A percentile compares a stretch with the other conserved stretches of the same genome.
phyloP scores from a whole-genome alignment of 139 green algal species.

The Chlamydomonas incerta region DNA sequence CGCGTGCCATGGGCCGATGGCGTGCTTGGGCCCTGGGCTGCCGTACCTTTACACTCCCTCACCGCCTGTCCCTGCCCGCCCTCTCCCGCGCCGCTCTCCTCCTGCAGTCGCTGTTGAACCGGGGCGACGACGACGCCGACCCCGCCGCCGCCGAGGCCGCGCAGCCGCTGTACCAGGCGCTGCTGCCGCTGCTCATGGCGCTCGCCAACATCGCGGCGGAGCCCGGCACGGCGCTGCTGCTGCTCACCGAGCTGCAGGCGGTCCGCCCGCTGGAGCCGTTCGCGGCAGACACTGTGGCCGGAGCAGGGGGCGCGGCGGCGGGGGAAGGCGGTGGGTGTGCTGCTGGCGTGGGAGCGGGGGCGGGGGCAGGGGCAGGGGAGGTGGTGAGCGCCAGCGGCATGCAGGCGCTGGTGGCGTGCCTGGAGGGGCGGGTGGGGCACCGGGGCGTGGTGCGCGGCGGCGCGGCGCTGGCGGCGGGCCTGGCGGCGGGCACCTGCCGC shows the following conservation, averaged over 20 bases:
- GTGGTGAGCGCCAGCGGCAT: background rate
- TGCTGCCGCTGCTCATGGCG: slow-evolving; percentile 27
- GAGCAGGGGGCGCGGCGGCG: background rate
- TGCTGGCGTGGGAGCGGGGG: too few species aligned
- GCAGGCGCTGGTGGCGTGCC: background rate
- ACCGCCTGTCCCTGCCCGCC: background rate
- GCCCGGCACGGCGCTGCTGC: background rate
- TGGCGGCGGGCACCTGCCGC: slow-evolving; percentile 14
- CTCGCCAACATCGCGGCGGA: slow-evolving; percentile 30
- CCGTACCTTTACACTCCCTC: background rate
- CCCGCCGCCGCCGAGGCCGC: background rate
- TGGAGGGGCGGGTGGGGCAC: slow-evolving; percentile 14
- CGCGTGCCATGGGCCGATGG: too few species aligned
- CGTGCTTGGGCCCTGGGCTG: too few species aligned
- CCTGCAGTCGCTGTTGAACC: background rate
- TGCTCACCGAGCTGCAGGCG: slow-evolving; percentile 31
- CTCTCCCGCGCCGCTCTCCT: background rate
- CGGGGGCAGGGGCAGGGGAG: background rate
- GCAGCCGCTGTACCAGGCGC: slow-evolving; percentile 6
- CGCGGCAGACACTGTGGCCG: background rate
- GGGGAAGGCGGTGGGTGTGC: background rate
- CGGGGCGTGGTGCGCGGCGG: background rate
- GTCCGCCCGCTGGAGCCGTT: background rate
- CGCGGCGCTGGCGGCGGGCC: background rate
- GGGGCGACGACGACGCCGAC: slow-evolving; percentile 7